Conservation (phyloP, 371 early-diverging fungal genomes). For the Mortierella sp. region DNA sequence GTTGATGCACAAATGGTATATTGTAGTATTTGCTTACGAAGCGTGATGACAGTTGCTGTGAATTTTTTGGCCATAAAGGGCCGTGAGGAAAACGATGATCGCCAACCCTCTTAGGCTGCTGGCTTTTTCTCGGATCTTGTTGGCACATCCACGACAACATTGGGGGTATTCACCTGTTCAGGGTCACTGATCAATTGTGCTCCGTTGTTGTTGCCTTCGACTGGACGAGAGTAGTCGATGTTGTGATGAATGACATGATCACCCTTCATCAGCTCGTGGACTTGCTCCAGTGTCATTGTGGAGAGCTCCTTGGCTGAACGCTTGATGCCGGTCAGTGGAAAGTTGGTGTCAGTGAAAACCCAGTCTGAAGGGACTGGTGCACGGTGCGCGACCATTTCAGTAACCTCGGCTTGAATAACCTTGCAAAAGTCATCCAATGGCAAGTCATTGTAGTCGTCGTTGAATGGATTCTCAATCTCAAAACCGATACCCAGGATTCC, state of each 20-base stretch:
- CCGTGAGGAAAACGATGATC: too few relatives aligned
- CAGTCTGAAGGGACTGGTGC: conserved; percentile 48
- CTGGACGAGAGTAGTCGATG: conserved; percentile 2
- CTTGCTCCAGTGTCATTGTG: conserved; percentile 24
- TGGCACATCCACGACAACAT: background rate
- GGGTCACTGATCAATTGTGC: background rate
- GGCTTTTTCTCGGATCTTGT: background rate
- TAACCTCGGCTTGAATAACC: conserved; percentile 52
- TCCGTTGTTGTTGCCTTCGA: conserved; percentile 5
- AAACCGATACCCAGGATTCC: conserved; percentile 79
- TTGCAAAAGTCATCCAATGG: conserved; percentile 57
- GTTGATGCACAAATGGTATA: too few relatives aligned
- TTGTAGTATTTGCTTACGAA: too few relatives aligned
- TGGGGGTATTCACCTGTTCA: background rate
- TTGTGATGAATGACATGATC: background rate
- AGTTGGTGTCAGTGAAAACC: conserved; percentile 44
- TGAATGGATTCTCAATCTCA: conserved; percentile 84
- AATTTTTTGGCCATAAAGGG: too few relatives aligned
- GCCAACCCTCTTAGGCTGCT: too few relatives aligned
- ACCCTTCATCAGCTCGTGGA: conserved; percentile 29
- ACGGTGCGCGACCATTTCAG: conserved; percentile 36
- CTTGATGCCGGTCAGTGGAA: conserved; percentile 23
- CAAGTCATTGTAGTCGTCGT: conserved; percentile 74
- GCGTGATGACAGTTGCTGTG: too few relatives aligned
- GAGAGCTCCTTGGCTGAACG: conserved; percentile 40